Conservation (phyloP, 805 yeast genomes). For the Nakazawaea wickerhamii region DNA sequence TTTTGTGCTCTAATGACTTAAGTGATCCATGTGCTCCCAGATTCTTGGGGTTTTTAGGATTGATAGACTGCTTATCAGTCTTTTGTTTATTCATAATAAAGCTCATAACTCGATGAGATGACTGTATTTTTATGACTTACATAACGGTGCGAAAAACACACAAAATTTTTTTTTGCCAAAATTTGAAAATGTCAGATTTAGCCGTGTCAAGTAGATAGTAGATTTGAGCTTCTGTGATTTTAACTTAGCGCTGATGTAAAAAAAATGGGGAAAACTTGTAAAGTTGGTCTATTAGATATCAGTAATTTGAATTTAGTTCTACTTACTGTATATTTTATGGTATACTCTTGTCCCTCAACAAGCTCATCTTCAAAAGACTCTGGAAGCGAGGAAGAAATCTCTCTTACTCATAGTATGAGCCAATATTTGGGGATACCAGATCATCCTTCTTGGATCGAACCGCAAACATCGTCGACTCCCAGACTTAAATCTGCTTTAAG, state of each 20-base stretch:
- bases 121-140: no score
- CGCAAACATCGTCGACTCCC: background rate
- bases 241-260: background rate
- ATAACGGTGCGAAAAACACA: background rate
- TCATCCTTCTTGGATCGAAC: slow-evolving; percentile 9
- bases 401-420: background rate
- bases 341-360: slow-evolving; percentile 9
- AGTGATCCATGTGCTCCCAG: slow-evolving; percentile 27
- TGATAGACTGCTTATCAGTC: background rate
- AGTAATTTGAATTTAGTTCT: no score
- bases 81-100: background rate
- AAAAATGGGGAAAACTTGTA: background rate
- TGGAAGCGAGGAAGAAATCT: slow-evolving; percentile 7
- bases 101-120: background rate
- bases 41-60: background rate
- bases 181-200: background rate
- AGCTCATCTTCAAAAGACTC: slow-evolving; percentile 11
- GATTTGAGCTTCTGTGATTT: no score
- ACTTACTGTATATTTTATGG: background rate
- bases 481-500: background rate
- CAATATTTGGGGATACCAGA: background rate
- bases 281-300: no score
- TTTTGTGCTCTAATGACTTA: slow-evolving; percentile 43
- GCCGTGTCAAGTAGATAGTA: slow-evolving; percentile 1
- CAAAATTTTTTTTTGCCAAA: background rate